Base-by-base conservation (phyloP, 1,284 basidiomycete genomes). In the Peniophora sp. region DNA sequence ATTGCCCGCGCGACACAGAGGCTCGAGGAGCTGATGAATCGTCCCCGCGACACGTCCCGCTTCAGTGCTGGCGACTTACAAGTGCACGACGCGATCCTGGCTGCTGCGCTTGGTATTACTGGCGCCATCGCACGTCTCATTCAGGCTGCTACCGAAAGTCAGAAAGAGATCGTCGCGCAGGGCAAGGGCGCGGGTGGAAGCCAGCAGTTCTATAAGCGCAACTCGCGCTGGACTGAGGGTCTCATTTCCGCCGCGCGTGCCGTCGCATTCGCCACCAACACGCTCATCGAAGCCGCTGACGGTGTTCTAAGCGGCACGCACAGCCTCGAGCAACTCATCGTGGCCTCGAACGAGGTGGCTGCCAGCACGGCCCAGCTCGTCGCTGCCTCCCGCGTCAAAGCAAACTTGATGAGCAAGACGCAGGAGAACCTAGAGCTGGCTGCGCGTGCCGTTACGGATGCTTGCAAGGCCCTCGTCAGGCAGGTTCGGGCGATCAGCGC, bases 221-320 rank as follows among this genome's bases (percentile, higher is more conserved):
- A 99, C 83, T 98, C 99, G 70, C 83, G 97, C 55, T 99, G 97
- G 97, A 99, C 97, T 17, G 97, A 99, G 68, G 97, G 97, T 58
- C 85, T 99, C 57, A 96, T 99, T 60, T 97, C 93, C 27, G 97
- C 97, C 20, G 97, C 97, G 27, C 97, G 97, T 67, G 84, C 97
- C 5, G 97, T 99, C 47, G 97, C 97, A 2, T 97, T 96, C 62
- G 93, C 97, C 3, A 99, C 97, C n/a, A 90, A 84, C 54, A 74
- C 97, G 58, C 83, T 99, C 52, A 99, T 99, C 67, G 96, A 99
- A 69, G 89, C 88, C 53, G 97, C 97, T 12, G 97, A 99, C 65
- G 97, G 97, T 53, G 96, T 99, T 43, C 81, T 99, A 55, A 93
- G 89, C 1, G 96, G 96, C 27, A 95, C 94, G 14, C 94, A 98